These are phyloP conservation scores for Pleurotus tuoliensis DNA, from an alignment of 768 basidiomycete genomes.

Conservation along the genomic window DNA sequence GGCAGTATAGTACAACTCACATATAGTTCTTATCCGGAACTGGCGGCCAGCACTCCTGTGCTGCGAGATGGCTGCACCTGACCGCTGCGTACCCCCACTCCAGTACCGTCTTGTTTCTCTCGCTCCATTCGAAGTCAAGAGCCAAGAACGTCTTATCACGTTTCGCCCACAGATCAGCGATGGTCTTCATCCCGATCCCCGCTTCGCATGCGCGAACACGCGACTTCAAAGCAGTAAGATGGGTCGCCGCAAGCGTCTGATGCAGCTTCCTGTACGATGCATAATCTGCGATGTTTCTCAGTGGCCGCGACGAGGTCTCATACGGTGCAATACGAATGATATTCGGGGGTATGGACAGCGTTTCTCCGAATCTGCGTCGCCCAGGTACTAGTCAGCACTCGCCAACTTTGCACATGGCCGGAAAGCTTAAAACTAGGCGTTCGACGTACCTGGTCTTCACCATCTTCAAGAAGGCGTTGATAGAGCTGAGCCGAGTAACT, in stretches of 20 bases:
- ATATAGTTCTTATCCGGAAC: conserved; percentile 73
- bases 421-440: too few species aligned
- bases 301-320: conserved; percentile 62
- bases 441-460: conserved; percentile 65
- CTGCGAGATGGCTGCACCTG: conserved; percentile 65
- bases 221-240: conserved; percentile 59
- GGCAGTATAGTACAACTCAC: conserved; percentile 30
- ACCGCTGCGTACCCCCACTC: conserved; percentile 86
- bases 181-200: conserved; percentile 31
- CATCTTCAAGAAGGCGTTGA: conserved; percentile 80
- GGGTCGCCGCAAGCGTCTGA: conserved; percentile 65
- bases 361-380: conserved; percentile 64
- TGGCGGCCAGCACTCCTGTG: conserved; percentile 72
- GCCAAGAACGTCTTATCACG: conserved; percentile 74
- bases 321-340: conserved; percentile 66
- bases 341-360: conserved; percentile 67
- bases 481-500: conserved; percentile 68
- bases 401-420: too few species aligned
- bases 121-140: conserved; percentile 72
- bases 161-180: conserved; percentile 64
- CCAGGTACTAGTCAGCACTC: too few species aligned
- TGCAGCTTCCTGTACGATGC: conserved; percentile 66
- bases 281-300: conserved; percentile 69
- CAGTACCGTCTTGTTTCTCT: conserved; percentile 64
- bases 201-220: conserved; percentile 68